phyloP scores from a whole-genome alignment of 73 alveolate species.

The Stentor coeruleus region DNA sequence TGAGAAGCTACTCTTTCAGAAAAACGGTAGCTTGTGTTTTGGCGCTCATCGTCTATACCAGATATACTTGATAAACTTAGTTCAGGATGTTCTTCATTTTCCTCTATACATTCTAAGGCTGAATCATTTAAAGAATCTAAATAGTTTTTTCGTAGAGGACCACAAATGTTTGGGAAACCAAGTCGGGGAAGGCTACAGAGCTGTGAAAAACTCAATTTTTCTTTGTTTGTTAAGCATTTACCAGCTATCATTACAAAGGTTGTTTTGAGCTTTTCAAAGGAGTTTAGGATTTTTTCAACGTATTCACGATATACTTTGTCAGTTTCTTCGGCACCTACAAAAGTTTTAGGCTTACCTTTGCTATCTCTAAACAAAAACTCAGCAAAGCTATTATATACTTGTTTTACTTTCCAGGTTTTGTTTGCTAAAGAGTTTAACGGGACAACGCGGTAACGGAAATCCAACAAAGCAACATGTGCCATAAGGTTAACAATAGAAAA shows the following conservation, averaged over 20 bases:
- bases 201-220: slow-evolving; percentile 34
- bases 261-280: slow-evolving; percentile 51
- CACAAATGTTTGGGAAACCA: slow-evolving; percentile 32
- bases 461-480: slow-evolving; percentile 46
- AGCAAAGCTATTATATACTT: not conserved
- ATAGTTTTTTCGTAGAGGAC: not conserved
- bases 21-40: slow-evolving; percentile 13
- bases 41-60: slow-evolving; percentile 25
- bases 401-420: not conserved
- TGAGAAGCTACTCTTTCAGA: slow-evolving; percentile 32
- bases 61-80: not conserved
- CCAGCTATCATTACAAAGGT: slow-evolving; percentile 40
- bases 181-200: slow-evolving; percentile 36
- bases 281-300: slow-evolving; percentile 34
- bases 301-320: slow-evolving; percentile 46
- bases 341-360: slow-evolving; percentile 6
- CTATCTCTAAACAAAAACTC: not conserved
- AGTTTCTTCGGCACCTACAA: slow-evolving; percentile 35
- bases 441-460: slow-evolving; percentile 35
- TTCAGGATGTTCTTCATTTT: slow-evolving; percentile 26
- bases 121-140: slow-evolving; percentile 12
- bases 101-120: not conserved
- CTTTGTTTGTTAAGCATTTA: slow-evolving; percentile 41
- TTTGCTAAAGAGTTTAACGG: not conserved
- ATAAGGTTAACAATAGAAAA: slow-evolving; percentile 52